Conservation (phyloP, 176 grass and related monocot species). For the Coix lacrymajobi region DNA sequence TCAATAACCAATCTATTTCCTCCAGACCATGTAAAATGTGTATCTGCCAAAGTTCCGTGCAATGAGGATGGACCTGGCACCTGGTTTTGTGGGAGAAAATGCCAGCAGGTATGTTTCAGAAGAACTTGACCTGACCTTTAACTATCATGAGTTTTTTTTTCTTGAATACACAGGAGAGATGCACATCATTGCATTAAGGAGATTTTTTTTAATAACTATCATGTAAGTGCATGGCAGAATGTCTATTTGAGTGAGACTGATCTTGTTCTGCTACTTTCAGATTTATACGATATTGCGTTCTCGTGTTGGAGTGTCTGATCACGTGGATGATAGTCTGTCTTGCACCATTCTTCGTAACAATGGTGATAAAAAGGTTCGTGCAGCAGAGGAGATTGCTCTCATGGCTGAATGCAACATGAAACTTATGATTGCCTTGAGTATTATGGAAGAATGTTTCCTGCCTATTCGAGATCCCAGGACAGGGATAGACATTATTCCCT, state of each 20-base stretch:
- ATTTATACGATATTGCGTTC: slow-evolving; percentile 53
- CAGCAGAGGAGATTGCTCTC: slow-evolving; percentile 51
- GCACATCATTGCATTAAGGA: not conserved
- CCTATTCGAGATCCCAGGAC: slow-evolving; percentile 78
- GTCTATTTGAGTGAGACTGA: slow-evolving; percentile 20
- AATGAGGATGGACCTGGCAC: slow-evolving; percentile 35
- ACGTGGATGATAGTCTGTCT: slow-evolving; percentile 44
- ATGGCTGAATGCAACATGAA: slow-evolving; percentile 93
- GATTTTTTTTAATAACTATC: not conserved
- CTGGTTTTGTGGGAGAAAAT: slow-evolving; percentile 82
- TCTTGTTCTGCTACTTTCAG: slow-evolving; percentile 36
- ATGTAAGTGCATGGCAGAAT: not conserved
- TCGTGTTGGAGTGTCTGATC: slow-evolving; percentile 61
- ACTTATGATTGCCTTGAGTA: slow-evolving; percentile 72
- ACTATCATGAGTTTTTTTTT: not conserved
- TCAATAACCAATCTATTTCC: slow-evolving; percentile 27
- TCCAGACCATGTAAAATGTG: slow-evolving; percentile 81
- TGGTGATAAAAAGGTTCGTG: slow-evolving; percentile 51
- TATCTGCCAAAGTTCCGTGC: slow-evolving; percentile 31
- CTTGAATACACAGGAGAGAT: not conserved
- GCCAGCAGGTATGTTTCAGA: slow-evolving; percentile 58
- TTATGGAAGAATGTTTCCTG: slow-evolving; percentile 93
- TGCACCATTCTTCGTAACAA: slow-evolving; percentile 69
- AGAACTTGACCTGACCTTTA: slow-evolving; percentile 18
- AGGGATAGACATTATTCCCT: slow-evolving; percentile 73